Evolutionary conservation across 2,329 filamentous ascomycete genomes (phyloP).

Genomic region (Alternaria brassicae): DNA sequence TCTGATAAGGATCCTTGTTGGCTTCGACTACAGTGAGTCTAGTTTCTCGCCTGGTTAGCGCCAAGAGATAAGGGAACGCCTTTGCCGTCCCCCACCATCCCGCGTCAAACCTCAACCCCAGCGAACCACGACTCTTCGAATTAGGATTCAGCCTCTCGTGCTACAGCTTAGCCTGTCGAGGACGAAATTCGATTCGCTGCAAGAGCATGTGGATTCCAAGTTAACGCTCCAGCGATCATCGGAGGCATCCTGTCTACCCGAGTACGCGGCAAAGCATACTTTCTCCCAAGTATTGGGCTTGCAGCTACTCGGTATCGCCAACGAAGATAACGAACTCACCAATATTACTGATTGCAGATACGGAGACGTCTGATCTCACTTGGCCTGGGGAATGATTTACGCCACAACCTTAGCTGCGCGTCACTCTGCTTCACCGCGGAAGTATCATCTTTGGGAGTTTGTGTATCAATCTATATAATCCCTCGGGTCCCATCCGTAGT

Average conservation of each 20-base stretch:
- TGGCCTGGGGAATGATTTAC: constrained; percentile 31
- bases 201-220: constrained; percentile 13
- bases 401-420: constrained; percentile 33
- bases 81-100: constrained; percentile 43
- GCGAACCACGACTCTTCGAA: constrained; percentile 26
- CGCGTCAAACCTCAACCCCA: constrained; percentile 27
- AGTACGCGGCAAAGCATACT: constrained; percentile 19
- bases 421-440: constrained; percentile 46
- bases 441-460: constrained; percentile 31
- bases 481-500: constrained; percentile 23
- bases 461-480: constrained; percentile 36
- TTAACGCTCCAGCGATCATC: constrained; percentile 28
- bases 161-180: constrained; percentile 6
- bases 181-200: constrained; percentile 19
- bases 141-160: constrained; percentile 25
- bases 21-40: constrained; percentile 22
- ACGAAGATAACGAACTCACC: constrained; percentile 40
- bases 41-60: constrained; percentile 29
- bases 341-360: constrained; percentile 21
- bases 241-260: constrained; percentile 15
- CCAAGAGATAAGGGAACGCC: constrained; percentile 50
- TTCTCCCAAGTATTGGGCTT: constrained; percentile 23
- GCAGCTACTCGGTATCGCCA: constrained; percentile 17
- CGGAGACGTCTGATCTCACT: constrained; percentile 34
- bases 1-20: constrained; percentile 42